Evolutionary conservation across 768 basidiomycete genomes (phyloP), one percentile per base, ranked within the genome.

Genomic region (Suillus spraguei): DNA sequence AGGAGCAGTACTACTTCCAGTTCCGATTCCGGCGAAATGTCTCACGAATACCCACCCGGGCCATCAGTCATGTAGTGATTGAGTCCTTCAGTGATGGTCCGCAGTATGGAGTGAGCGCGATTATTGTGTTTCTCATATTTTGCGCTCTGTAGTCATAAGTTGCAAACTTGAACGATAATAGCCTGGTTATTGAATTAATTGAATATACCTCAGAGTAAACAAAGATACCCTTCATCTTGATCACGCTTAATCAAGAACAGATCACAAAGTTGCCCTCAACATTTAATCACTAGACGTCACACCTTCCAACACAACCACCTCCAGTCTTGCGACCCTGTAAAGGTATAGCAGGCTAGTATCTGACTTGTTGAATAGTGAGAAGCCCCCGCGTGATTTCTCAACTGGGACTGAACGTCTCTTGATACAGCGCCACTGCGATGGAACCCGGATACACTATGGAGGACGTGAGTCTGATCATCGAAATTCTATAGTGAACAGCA

Each of bases 361-460:
- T 32, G 28, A 58, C 39, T 41, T 42, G 17, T 41, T 38, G 32
- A 53, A 58, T 28, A 24, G 56, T 58, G 41, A 42, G 39, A 41
- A 58, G 24, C 10, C 56, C 10, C 24, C 20, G 17, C 56, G 24
- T 58, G 39, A 58, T 58, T 41, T 58, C 56, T 58, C 56, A 28
- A 58, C 39, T 41, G 39, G 17, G 39, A 58, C 39, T 58, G 41
- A 58, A 58, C 39, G 41, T 24, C 56, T 59, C 39, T 60, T 35
- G 49, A 50, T 50, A 22, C 49, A 67, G 67, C 59, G 61, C 61
- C 72, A 81, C 50, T 52, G 28, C 71, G 70, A 91, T 91, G 90
- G 89, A 91, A 74, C 76, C 84, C 68, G 83, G 82, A 72, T 85
- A 88, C 78, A 81, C 80, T 36, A 72, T 79, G 69, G 91, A 91